Evolutionary conservation across 345 rosid genomes (phyloP), one percentile per base, ranked within the genome.

Genomic region (Luvunga scandens): DNA sequence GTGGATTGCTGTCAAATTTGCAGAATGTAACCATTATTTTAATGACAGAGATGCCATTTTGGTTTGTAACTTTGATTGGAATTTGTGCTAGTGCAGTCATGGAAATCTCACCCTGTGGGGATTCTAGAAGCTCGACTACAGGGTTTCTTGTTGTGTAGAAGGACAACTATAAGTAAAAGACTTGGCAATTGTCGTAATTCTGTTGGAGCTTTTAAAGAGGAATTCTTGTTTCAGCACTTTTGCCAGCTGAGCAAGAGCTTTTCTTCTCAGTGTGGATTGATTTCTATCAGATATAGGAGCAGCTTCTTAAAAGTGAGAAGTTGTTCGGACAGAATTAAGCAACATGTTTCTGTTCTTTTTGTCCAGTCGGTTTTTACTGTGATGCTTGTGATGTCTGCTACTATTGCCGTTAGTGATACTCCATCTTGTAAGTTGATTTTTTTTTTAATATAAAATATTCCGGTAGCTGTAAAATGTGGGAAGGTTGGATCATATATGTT

Each of bases 311-410:
- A 81, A 42, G 34, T 75, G 72, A 80, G 56, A 69, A 78, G 69
- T 66, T 69, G 71, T 62, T 80, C 90, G 6, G 84, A 83, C 57
- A 84, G 72, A 57, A 38, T 89, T 68, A 87, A 85, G 77, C 78
- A 81, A 36, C 86, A 60, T 50, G 75, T 87, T 77, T 88, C 92
- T 6, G 73, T 78, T 45, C 80, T 86, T 69, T 84, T 90, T 24
- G 78, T 84, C 75, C 88, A 82, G 53, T 55, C 91, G 2, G 86
- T 87, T 55, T 83, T 88, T 75, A 75, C 91, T 18, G 77, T 78
- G 34, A 72, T 92, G 63, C 86, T 95, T 69, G 89, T 88, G 82
- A 66, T 89, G 27, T 92, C 98, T n/a, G 84, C 90, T 69, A 87
- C 97, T 28, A 73, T 88, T 53, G 87, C 90, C 36, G 80, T 88